phyloP scores from a whole-genome alignment of 1,284 basidiomycete species.

The Cryptococcus sp. region DNA sequence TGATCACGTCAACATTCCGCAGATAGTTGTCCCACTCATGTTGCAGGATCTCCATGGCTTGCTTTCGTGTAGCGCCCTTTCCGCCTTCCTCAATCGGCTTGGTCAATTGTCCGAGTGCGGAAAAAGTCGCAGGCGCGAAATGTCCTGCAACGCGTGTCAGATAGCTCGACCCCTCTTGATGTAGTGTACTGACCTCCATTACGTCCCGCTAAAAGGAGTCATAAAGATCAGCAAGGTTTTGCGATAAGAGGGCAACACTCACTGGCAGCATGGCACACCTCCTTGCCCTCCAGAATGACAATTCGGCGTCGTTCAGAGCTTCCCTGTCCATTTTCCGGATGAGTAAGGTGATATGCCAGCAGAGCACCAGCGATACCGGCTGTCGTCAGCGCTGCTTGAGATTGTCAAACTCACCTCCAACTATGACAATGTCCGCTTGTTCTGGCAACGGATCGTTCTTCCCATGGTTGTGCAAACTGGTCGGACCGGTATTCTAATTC shows the following conservation, averaged over 20 bases:
- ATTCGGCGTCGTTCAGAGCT: neutral
- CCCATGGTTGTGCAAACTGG: conserved; percentile 21
- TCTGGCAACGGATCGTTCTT: conserved; percentile 14
- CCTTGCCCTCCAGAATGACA: conserved; percentile 1
- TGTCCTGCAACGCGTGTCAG: neutral
- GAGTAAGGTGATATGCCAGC: conserved; percentile 1
- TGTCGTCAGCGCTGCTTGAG: neutral
- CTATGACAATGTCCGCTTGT: conserved; percentile 17
- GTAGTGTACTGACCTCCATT: neutral
- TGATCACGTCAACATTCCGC: neutral
- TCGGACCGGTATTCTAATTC: conserved; percentile 17
- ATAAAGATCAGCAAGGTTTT: neutral
- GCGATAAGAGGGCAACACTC: neutral
- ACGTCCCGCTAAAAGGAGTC: neutral
- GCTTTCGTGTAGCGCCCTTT: conserved; percentile 42
- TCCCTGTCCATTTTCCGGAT: neutral
- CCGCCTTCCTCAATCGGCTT: conserved; percentile 25
- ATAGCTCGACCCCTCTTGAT: too few species aligned
- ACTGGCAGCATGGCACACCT: neutral
- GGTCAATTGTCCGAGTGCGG: conserved; percentile 1
- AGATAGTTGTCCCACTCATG: conserved; percentile 57
- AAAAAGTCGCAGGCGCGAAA: conserved; percentile 18
- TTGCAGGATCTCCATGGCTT: conserved; percentile 57
- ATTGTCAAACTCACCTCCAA: conserved; percentile 12
- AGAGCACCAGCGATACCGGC: conserved; percentile 16